Base-by-base conservation (phyloP, 2,329 filamentous ascomycete genomes). In the Pseudocercospora crystallina region DNA sequence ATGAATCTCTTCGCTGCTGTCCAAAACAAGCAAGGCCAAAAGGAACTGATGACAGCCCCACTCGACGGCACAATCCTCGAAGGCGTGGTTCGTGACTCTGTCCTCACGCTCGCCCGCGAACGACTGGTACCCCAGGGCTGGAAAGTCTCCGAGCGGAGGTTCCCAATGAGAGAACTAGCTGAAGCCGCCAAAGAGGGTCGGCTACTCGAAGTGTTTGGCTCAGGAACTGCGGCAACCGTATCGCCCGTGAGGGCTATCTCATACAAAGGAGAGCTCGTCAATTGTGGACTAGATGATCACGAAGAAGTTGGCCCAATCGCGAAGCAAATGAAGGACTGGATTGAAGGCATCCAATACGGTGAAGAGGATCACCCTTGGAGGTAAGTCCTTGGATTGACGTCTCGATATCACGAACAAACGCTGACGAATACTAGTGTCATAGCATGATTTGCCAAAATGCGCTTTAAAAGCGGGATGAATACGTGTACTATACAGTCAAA, bases 1-100 rank as follows among this genome's bases (percentile, higher is more conserved):
- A 99, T 99, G 94, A 99, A 99, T 75, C 84, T 99, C 70, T 99
- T 97, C 66, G 86, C 87, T 30, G 91, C 87, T 36, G 74, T 97
- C 63, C 84, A 84, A 75, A 84, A 95, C 77, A 89, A 88, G 79
- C 94, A 90, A 10, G 94, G 92, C 7, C 82, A 91, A 75, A 92
- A 91, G 67, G 91, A 96, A 77, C 82, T 99, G 46, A 71, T 96
- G 64, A 99, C 94, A n/a, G 90, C 92, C 33, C 94, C 94, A 17
- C 80, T 99, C 11, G 94, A 99, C 70, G 94, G 94, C 43, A 99
- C 92, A 29, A 99, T 99, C 60, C 81, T 99, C 39, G 90, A 95
- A 73, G 94, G 94, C 64, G 90, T 99, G 5, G 96, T 91, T 9
- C 80, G 94, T 61, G 92, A 99, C 74, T 95, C 89, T 2, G 85